These are phyloP conservation scores for Epichloe glyceriae DNA, from an alignment of 2,329 filamentous ascomycete genomes.

Conservation along the genomic window DNA sequence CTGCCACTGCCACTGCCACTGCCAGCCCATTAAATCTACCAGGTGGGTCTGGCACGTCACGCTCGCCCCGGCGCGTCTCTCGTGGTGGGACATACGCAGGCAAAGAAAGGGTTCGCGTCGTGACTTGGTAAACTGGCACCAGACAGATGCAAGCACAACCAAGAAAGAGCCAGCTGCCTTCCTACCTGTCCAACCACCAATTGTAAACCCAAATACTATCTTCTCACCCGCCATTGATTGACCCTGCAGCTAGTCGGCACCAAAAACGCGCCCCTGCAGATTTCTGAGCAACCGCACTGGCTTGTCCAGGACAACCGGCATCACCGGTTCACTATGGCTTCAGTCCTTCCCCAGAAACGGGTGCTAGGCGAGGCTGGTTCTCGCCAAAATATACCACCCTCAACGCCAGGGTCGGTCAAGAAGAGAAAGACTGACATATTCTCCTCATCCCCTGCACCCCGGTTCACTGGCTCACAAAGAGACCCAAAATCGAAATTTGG, in stretches of 20 bases:
- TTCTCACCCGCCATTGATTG: background rate
- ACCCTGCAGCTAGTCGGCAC: background rate
- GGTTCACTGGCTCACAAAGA: slow-evolving; percentile 51
- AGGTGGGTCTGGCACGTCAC: slow-evolving; percentile 25
- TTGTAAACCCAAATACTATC: background rate
- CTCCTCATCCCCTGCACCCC: slow-evolving; percentile 40
- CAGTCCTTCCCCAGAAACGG: slow-evolving; percentile 55
- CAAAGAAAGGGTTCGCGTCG: background rate
- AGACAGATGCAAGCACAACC: background rate
- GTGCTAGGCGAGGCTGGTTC: slow-evolving; percentile 56
- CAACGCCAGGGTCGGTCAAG: slow-evolving; percentile 51
- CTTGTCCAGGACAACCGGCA: background rate
- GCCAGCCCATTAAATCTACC: slow-evolving; percentile 9
- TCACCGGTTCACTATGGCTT: slow-evolving; percentile 25
- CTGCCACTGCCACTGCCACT: too few species aligned
- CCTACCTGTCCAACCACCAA: background rate
- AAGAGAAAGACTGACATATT: slow-evolving; percentile 60
- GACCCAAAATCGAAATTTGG: slow-evolving; percentile 45
- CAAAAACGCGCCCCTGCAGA: background rate
- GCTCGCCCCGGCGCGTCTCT: slow-evolving; percentile 20
- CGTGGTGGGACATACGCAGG: background rate
- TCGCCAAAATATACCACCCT: slow-evolving; percentile 46
- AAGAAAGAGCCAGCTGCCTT: background rate
- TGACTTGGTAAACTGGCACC: background rate
- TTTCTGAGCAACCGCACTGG: background rate